phyloP scores from a whole-genome alignment of 768 basidiomycete species.

The Dentipellis sp. region DNA sequence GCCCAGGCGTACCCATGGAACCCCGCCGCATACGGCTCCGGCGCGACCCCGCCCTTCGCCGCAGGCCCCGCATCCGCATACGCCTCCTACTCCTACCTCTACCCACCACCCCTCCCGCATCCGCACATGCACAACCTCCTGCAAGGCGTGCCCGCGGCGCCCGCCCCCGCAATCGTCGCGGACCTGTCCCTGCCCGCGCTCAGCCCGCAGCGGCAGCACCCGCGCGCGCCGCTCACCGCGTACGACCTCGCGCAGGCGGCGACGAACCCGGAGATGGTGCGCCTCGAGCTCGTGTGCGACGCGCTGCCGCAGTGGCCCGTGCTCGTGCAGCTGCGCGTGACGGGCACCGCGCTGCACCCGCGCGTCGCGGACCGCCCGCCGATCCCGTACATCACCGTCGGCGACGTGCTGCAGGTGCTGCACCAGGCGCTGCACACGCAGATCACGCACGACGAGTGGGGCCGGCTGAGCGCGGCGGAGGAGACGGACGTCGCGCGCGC shows the following conservation, averaged over 20 bases:
- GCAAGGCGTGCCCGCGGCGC: conserved; percentile 11
- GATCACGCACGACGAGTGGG: conserved; percentile 15
- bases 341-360: conserved; percentile 10
- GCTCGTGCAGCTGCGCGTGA: conserved; percentile 7
- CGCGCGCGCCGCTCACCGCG: neutral
- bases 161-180: conserved; percentile 3
- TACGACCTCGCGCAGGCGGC: conserved; percentile 14
- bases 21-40: neutral
- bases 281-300: conserved; percentile 12
- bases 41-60: conserved; percentile 1
- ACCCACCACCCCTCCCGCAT: conserved; percentile 7
- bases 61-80: conserved; percentile 4
- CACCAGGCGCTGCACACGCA: conserved; percentile 11
- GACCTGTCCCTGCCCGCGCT: conserved; percentile 6
- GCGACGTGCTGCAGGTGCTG: conserved; percentile 8
- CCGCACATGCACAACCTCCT: conserved; percentile 11
- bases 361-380: conserved; percentile 7
- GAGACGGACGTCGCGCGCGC: conserved; percentile 14
- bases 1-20: neutral
- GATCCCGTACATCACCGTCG: conserved; percentile 11
- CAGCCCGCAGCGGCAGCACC: conserved; percentile 3
- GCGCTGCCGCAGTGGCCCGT: conserved; percentile 13
- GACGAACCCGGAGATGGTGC: conserved; percentile 12
- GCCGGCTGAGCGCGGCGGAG: conserved; percentile 2
- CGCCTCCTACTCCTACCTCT: conserved; percentile 8